A percentile compares a stretch with the other conserved stretches of the same genome.
Conservation (phyloP, 768 basidiomycete species). For the Mycena rosella region DNA sequence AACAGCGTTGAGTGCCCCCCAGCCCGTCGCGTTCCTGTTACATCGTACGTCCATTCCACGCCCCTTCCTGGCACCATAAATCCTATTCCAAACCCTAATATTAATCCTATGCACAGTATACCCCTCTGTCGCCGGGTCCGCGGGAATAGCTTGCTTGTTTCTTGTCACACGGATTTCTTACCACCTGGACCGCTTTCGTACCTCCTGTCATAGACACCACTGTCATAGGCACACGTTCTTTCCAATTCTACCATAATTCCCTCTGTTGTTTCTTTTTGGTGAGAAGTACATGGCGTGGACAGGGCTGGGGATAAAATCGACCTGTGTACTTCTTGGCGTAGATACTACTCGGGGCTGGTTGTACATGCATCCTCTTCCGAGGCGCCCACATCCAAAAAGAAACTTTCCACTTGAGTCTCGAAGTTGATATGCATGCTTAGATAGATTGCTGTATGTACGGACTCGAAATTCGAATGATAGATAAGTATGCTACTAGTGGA, state of each 20-base stretch:
- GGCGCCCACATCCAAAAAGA: no score
- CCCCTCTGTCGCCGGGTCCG: slow-evolving; percentile 13
- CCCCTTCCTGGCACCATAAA: not conserved
- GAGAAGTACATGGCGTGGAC: no score
- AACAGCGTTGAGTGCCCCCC: slow-evolving; percentile 40
- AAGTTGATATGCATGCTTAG: no score
- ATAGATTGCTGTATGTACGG: not conserved
- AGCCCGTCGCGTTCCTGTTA: not conserved
- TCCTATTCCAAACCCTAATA: no score
- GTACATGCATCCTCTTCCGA: no score
- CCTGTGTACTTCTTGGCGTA: no score
- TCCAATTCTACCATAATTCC: slow-evolving; percentile 20
- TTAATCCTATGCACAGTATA: slow-evolving; percentile 27
- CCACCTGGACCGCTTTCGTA: slow-evolving; percentile 29
- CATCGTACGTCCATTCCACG: slow-evolving; percentile 8
- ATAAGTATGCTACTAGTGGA: not conserved
- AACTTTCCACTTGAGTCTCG: no score
- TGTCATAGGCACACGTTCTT: slow-evolving; percentile 32
- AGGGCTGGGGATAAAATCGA: no score
- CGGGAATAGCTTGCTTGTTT: slow-evolving; percentile 20
- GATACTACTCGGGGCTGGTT: no score
- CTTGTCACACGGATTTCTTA: slow-evolving; percentile 31
- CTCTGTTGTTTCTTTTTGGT: not conserved
- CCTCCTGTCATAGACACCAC: slow-evolving; percentile 27
- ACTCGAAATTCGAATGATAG: not conserved